A percentile compares a stretch with the other conserved stretches of the same genome.
Conservation (phyloP, 1,284 basidiomycete genomes). For the Meira miltonrushii region DNA sequence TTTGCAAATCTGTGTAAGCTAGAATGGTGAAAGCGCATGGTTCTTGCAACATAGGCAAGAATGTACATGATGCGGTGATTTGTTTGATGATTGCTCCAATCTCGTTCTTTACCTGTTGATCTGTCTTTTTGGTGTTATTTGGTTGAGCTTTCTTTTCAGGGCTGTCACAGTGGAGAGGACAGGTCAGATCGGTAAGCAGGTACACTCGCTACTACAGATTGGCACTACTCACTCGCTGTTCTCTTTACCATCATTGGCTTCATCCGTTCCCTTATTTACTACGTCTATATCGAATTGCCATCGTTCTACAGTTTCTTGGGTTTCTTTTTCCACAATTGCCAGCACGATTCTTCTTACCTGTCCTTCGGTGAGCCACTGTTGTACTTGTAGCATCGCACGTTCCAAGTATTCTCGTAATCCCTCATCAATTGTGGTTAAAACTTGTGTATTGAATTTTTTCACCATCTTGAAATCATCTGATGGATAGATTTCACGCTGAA, state of each 20-base stretch:
- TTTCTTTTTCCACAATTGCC: conserved; percentile 91
- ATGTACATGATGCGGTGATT: conserved; percentile 92
- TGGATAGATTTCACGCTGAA: conserved; percentile 94
- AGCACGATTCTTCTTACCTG: conserved; percentile 87
- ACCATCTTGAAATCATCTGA: conserved; percentile 76
- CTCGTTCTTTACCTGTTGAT: conserved; percentile 92
- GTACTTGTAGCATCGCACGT: conserved; percentile 74
- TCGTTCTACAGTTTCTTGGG: conserved; percentile 81
- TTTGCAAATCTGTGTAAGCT: conserved; percentile 66
- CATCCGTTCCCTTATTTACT: conserved; percentile 44
- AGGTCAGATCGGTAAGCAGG: background rate
- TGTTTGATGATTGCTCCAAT: conserved; percentile 97
- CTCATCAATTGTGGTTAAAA: conserved; percentile 88
- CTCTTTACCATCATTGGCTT: conserved; percentile 12
- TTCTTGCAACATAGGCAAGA: conserved; percentile 89
- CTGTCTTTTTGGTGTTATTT: conserved; percentile 56
- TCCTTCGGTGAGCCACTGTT: conserved; percentile 78
- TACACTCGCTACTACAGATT: background rate
- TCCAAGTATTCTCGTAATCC: conserved; percentile 86
- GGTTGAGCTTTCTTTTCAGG: conserved; percentile 7
- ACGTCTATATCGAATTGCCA: conserved; percentile 98
- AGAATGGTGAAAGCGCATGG: conserved; percentile 84
- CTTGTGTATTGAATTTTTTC: conserved; percentile 93
- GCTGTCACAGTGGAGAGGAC: background rate
- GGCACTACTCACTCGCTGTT: conserved; percentile 11